Base-by-base conservation (phyloP, 2,329 filamentous ascomycete genomes). In the Rutstroemia sydowiana region DNA sequence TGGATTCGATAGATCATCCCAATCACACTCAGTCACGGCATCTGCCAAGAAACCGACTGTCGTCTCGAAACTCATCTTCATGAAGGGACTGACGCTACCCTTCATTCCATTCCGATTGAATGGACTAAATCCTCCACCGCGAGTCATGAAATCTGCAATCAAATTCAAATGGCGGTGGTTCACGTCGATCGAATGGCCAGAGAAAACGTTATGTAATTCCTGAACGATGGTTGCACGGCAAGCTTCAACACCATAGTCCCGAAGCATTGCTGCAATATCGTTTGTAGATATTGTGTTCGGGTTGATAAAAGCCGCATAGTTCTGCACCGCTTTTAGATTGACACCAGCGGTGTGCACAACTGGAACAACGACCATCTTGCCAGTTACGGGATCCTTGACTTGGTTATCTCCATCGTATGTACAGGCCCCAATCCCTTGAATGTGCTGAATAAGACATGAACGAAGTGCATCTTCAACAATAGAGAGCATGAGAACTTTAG, bases 11-110 rank as follows among this genome's bases (percentile, higher is more conserved):
- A 98, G 73, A 63, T 93, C 87, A 69, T 98, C 93, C 77, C 82
- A 88, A 69, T 97, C 93, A 45, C 88, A 84, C 64, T 95, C 89
- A 53, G 95, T 74, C 23, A 96, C 85, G 1, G 93, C 91, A 66
- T 97, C 93, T 69, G 87, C 91, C 64, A 98, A 76, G 75, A 96
- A 96, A 1, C 87, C 85, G 36, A 97, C 79, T 2, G 93, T 98
- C 3, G 93, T 98, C 78, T 98, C 93, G 72, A 97, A 98, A 69
- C 88, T 95, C 92, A 97, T 97, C 78, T 97, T 97, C 71, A 93
- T 92, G 62, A 98, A 92, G 0, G 93, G 90, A 59, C 85, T 91
- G 26, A 92, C 85, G 64, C 88, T 91, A 58, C 87, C 84, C 65
- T 82, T 84, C 55, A 98, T 75, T 1, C 92, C 93, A 66, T 88